phyloP scores from a whole-genome alignment of 768 basidiomycete species.

The Kwoniella heveanensis region DNA sequence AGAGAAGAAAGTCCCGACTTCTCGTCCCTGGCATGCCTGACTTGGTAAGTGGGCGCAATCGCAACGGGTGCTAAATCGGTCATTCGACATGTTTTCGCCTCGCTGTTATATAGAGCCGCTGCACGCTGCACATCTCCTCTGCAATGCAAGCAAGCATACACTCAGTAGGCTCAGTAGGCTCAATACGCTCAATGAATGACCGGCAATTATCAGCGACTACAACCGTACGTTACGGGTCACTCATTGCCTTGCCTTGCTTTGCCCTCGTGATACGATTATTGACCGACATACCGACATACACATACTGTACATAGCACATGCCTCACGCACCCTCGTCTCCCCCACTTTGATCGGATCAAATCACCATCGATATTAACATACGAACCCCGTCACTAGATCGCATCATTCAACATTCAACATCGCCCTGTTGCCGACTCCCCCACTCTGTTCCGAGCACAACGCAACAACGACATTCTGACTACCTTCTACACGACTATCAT shows the following conservation, averaged over 20 bases:
- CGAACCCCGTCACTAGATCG: neutral
- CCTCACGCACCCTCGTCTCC: neutral
- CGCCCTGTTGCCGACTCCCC: too few relatives aligned
- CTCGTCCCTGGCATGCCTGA: neutral
- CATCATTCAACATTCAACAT: neutral
- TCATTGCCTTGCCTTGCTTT: neutral
- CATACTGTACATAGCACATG: neutral
- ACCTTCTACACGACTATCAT: too few relatives aligned
- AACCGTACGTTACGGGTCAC: neutral
- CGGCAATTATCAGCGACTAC: too few relatives aligned
- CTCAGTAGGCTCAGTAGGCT: too few relatives aligned
- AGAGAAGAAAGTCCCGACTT: too few relatives aligned
- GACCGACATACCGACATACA: neutral
- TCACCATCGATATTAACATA: neutral
- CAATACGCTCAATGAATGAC: too few relatives aligned
- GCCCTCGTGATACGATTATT: neutral
- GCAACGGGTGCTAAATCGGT: constrained; percentile 1
- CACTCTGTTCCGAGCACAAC: too few relatives aligned
- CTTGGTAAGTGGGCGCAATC: neutral
- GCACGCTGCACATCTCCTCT: too few relatives aligned
- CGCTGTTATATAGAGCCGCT: too few relatives aligned
- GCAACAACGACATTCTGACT: too few relatives aligned
- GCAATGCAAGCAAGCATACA: too few relatives aligned
- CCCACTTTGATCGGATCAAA: neutral
- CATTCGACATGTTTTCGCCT: too few relatives aligned